Conservation (phyloP, 23 red algal genomes). For the Gracilariopsis chorda region DNA sequence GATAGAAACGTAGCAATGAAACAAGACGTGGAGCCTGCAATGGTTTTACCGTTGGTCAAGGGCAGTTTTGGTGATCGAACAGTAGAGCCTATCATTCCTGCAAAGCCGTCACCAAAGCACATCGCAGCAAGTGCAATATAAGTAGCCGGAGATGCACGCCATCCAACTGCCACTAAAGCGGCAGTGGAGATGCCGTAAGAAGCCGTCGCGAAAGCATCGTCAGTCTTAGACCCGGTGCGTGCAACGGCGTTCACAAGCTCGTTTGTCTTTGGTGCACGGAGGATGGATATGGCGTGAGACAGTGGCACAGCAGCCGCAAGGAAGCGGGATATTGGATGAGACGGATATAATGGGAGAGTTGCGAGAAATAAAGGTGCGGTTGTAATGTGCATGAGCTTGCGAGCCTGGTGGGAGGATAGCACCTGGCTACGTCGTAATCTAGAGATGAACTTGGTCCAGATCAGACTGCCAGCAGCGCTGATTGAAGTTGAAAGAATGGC, state of each 20-base stretch:
- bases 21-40: conserved; percentile 24
- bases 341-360: conserved; percentile 26
- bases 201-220: neutral
- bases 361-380: conserved; percentile 53
- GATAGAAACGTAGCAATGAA: neutral
- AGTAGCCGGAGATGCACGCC: conserved; percentile 14
- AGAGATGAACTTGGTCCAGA: conserved; percentile 30
- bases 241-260: conserved; percentile 23
- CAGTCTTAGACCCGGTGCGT: neutral
- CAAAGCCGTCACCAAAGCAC: conserved; percentile 31
- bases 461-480: neutral
- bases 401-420: neutral
- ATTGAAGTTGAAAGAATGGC: neutral
- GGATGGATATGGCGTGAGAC: neutral
- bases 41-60: neutral
- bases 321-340: neutral
- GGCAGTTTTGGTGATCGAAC: neutral
- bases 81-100: neutral
- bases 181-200: conserved; percentile 11
- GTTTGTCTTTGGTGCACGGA: neutral
- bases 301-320: conserved; percentile 45
- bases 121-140: conserved; percentile 17
- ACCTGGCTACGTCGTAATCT: neutral
- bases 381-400: conserved; percentile 42
- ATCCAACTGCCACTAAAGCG: neutral